Conservation (phyloP, 305 asterid genomes). For the Stenogyne calaminthoides region DNA sequence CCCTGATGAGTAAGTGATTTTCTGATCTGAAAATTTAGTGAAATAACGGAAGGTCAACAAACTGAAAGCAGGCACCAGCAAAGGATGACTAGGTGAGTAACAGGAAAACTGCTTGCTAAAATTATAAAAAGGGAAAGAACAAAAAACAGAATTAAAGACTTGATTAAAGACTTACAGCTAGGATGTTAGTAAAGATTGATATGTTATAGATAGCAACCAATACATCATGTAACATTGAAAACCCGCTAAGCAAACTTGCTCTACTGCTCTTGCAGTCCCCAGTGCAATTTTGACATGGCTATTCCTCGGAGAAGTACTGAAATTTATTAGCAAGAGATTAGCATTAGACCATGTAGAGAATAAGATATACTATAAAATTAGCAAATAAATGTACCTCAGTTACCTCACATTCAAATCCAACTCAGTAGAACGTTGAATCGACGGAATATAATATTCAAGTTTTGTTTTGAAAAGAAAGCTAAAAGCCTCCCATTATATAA, state of each 20-base stretch:
- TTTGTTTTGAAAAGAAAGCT: background rate
- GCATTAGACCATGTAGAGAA: background rate
- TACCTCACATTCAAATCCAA: background rate
- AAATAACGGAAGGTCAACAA: background rate
- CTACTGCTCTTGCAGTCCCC: constrained; percentile 86
- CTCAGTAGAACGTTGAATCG: background rate
- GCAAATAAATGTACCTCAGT: background rate
- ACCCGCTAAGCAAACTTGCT: constrained; percentile 45
- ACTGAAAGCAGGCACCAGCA: constrained; percentile 44
- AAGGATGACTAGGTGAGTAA: constrained; percentile 25
- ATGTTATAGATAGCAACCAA: background rate
- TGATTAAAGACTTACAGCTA: background rate
- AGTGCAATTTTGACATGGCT: constrained; percentile 77
- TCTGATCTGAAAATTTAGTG: background rate
- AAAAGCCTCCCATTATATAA: background rate
- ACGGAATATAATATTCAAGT: background rate
- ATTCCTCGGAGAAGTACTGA: background rate
- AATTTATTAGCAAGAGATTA: background rate
- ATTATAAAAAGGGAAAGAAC: background rate
- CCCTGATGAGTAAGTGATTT: background rate
- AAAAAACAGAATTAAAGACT: background rate
- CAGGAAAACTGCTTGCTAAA: background rate
- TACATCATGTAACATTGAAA: background rate
- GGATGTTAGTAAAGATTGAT: background rate
- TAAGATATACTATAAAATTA: background rate